Conservation (phyloP, 108 stramenopile genomes). For the Cylindrotheca closterium region DNA sequence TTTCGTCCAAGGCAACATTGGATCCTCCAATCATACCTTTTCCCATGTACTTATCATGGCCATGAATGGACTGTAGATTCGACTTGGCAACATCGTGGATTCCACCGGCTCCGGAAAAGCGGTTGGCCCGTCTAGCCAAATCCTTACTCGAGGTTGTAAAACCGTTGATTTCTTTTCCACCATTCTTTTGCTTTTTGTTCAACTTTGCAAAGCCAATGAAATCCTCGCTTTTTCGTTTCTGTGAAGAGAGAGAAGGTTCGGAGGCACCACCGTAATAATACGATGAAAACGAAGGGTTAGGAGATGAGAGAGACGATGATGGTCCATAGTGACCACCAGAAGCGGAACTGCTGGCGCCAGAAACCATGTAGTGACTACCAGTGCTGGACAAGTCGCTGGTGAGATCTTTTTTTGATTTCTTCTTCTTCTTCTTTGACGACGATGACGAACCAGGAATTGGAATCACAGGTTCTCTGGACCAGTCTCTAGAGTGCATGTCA, state of each 20-base stretch:
- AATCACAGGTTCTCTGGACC: slow-evolving; percentile 35
- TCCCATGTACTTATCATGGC: slow-evolving; percentile 71
- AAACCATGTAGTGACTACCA: neutral
- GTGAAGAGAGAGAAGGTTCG: neutral
- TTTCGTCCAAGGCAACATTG: slow-evolving; percentile 43
- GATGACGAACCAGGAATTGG: slow-evolving; percentile 4
- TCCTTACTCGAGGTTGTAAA: slow-evolving; percentile 40
- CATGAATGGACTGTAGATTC: slow-evolving; percentile 18
- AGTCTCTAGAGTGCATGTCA: slow-evolving; percentile 36
- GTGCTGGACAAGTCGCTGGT: neutral
- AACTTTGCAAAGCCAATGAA: neutral
- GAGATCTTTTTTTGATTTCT: neutral
- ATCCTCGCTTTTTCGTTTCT: slow-evolving; percentile 1
- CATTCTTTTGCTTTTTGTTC: slow-evolving; percentile 10
- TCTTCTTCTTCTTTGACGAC: neutral
- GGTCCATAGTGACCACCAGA: neutral
- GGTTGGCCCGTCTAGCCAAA: slow-evolving; percentile 51
- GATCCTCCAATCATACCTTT: slow-evolving; percentile 60
- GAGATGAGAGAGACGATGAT: neutral
- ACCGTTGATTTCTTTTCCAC: slow-evolving; percentile 23
- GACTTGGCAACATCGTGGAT: slow-evolving; percentile 16
- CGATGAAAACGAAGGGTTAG: neutral
- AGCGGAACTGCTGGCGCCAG: neutral
- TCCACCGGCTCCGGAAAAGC: slow-evolving; percentile 65
- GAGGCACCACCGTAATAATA: slow-evolving; percentile 1